phyloP scores from a whole-genome alignment of 805 yeast genomes.

The Candida nonsorbophila region DNA sequence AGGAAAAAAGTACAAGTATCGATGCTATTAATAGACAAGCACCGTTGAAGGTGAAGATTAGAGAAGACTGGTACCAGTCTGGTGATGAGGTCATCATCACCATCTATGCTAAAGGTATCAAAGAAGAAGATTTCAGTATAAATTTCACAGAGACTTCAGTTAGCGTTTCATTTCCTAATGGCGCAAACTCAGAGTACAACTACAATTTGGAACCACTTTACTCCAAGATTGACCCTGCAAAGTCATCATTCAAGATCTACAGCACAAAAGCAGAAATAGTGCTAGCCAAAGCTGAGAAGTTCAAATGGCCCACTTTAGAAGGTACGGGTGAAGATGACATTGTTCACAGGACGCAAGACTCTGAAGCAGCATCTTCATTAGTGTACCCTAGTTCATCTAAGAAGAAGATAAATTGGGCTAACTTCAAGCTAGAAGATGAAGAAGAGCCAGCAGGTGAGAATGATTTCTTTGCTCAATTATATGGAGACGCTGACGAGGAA shows the following conservation, averaged over 20 bases:
- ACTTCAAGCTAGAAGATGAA: slow-evolving; percentile 39
- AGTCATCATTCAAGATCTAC: slow-evolving; percentile 47
- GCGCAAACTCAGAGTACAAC: slow-evolving; percentile 49
- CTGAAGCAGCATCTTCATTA: slow-evolving; percentile 9
- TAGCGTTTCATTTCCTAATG: slow-evolving; percentile 42
- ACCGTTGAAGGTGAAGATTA: slow-evolving; percentile 29
- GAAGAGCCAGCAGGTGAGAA: slow-evolving; percentile 47
- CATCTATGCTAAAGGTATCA: slow-evolving; percentile 64
- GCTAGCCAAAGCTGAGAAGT: slow-evolving; percentile 41
- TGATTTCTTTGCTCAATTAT: slow-evolving; percentile 70
- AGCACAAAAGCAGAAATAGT: slow-evolving; percentile 71
- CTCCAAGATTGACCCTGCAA: slow-evolving; percentile 42
- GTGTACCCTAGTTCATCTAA: slow-evolving; percentile 63
- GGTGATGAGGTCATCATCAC: slow-evolving; percentile 53
- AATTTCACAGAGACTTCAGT: slow-evolving; percentile 33
- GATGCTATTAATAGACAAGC: slow-evolving; percentile 34
- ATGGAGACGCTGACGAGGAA: slow-evolving; percentile 79
- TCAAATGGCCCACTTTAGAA: slow-evolving; percentile 56
- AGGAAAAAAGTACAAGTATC: slow-evolving; percentile 13
- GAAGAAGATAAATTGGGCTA: slow-evolving; percentile 66
- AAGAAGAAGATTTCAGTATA: slow-evolving; percentile 41
- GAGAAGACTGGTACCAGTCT: slow-evolving; percentile 60
- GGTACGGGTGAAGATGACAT: slow-evolving; percentile 12
- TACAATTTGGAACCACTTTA: slow-evolving; percentile 52
- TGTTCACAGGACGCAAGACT: slow-evolving; percentile 5